Evolutionary conservation across 1,284 basidiomycete genomes (phyloP).

Genomic region (Ustanciosporium gigantosporum): DNA sequence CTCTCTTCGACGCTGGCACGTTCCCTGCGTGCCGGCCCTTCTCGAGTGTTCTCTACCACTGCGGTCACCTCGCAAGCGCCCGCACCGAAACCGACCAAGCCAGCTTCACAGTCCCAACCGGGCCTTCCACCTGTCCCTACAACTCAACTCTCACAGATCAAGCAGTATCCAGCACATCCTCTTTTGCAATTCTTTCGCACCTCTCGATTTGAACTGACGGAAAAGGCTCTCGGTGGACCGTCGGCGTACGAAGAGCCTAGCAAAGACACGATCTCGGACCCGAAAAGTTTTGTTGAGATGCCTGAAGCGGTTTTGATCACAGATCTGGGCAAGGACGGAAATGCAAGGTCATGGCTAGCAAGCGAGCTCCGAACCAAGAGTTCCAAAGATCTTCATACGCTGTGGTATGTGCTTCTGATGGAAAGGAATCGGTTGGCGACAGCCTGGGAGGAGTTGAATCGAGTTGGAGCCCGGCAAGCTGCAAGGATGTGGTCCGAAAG

Average conservation of each 20-base stretch:
- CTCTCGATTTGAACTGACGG: slow-evolving; percentile 17
- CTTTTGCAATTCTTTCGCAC: slow-evolving; percentile 55
- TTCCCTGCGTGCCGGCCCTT: too few relatives aligned
- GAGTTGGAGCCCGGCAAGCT: slow-evolving; percentile 38
- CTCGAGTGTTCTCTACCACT: too few relatives aligned
- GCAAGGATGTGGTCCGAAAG: slow-evolving; percentile 44
- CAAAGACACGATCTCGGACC: slow-evolving; percentile 10
- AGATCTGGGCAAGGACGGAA: slow-evolving; percentile 33
- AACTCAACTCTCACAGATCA: slow-evolving; percentile 30
- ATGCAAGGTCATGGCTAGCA: slow-evolving; percentile 49
- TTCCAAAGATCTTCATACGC: slow-evolving; percentile 53
- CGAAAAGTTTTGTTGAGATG: slow-evolving; percentile 24
- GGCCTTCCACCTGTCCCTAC: slow-evolving; percentile 7
- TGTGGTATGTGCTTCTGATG: slow-evolving; percentile 58
- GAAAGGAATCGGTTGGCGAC: slow-evolving; percentile 56
- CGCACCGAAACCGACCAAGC: slow-evolving; percentile 19
- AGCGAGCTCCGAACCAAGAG: slow-evolving; percentile 55
- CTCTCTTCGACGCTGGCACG: too few relatives aligned
- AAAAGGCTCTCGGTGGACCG: slow-evolving; percentile 17
- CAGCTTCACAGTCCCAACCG: slow-evolving; percentile 32
- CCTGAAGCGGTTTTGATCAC: slow-evolving; percentile 35
- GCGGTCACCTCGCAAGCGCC: slow-evolving; percentile 18
- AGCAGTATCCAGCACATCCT: slow-evolving; percentile 53
- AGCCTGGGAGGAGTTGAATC: slow-evolving; percentile 48
- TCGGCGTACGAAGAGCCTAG: slow-evolving; percentile 13